A percentile compares a stretch with the other conserved stretches of the same genome.
These are phyloP conservation scores for Daldinia sp. DNA, from an alignment of 2,329 filamentous ascomycete genomes.

Conservation along the genomic window DNA sequence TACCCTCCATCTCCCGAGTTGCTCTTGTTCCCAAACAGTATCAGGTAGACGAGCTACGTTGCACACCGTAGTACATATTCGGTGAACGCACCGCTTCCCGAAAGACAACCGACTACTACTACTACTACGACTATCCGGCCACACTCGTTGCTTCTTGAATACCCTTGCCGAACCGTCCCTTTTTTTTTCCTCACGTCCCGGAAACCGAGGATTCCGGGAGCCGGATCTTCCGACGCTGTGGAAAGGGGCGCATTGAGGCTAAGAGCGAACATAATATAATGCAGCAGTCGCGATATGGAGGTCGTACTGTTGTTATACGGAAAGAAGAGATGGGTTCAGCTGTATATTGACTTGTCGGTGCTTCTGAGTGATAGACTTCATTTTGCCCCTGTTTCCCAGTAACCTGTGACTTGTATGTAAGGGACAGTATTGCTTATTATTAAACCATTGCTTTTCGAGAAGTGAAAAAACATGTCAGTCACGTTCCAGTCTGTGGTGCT, in stretches of 20 bases:
- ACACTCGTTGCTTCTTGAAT: background rate
- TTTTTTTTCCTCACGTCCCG: background rate
- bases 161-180: background rate
- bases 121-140: too few relatives aligned
- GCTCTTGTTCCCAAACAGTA: background rate
- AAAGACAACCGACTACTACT: background rate
- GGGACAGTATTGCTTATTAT: too few relatives aligned
- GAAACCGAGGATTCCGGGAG: background rate
- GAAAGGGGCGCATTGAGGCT: background rate
- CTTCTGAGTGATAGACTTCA: too few relatives aligned
- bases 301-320: background rate
- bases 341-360: too few relatives aligned
- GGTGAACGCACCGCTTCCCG: background rate
- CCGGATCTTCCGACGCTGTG: background rate
- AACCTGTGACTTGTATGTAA: too few relatives aligned
- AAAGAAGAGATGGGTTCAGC: background rate
- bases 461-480: too few relatives aligned
- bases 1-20: background rate
- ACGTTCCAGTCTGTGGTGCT: background rate
- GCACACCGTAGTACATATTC: background rate
- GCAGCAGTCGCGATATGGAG: background rate
- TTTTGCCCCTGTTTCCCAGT: too few relatives aligned
- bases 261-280: background rate
- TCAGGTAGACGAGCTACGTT: background rate
- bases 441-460: too few relatives aligned